Evolutionary conservation across 805 yeast species (phyloP).

Genomic region (Hanseniaspora occidentalis): DNA sequence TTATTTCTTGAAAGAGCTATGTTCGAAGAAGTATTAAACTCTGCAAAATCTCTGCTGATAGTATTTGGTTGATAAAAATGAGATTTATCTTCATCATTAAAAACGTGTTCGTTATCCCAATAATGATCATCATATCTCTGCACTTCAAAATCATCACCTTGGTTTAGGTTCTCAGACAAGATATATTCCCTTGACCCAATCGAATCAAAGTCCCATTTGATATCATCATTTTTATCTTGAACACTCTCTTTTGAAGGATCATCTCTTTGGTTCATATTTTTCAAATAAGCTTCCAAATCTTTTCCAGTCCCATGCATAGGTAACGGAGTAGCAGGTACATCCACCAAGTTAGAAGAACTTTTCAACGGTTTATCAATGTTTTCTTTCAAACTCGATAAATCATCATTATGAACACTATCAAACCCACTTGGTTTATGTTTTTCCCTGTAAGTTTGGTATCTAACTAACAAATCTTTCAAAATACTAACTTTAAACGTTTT

Average conservation of each 20-base stretch:
- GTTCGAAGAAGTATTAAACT: slow-evolving; percentile 1
- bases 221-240: slow-evolving; percentile 29
- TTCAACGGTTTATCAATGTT: slow-evolving; percentile 1
- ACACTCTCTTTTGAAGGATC: too few relatives aligned
- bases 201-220: slow-evolving; percentile 87
- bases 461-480: slow-evolving; percentile 61
- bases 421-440: slow-evolving; percentile 32
- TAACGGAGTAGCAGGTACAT: slow-evolving; percentile 6
- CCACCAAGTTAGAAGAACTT: slow-evolving; percentile 6
- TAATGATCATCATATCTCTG: slow-evolving; percentile 22
- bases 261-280: too few relatives aligned
- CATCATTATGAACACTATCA: slow-evolving; percentile 25
- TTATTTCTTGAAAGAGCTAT: not conserved
- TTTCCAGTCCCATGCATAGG: slow-evolving; percentile 3
- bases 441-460: slow-evolving; percentile 64
- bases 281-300: slow-evolving; percentile 2
- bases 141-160: slow-evolving; percentile 20
- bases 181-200: slow-evolving; percentile 62
- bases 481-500: slow-evolving; percentile 45
- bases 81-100: slow-evolving; percentile 8
- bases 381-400: slow-evolving; percentile 31
- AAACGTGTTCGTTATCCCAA: slow-evolving; percentile 16
- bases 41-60: slow-evolving; percentile 1
- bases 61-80: slow-evolving; percentile 1
- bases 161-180: slow-evolving; percentile 49